These are phyloP conservation scores for Cutaneotrichosporon spelunceum DNA, from an alignment of 1,284 basidiomycete species.

Conservation along the genomic window DNA sequence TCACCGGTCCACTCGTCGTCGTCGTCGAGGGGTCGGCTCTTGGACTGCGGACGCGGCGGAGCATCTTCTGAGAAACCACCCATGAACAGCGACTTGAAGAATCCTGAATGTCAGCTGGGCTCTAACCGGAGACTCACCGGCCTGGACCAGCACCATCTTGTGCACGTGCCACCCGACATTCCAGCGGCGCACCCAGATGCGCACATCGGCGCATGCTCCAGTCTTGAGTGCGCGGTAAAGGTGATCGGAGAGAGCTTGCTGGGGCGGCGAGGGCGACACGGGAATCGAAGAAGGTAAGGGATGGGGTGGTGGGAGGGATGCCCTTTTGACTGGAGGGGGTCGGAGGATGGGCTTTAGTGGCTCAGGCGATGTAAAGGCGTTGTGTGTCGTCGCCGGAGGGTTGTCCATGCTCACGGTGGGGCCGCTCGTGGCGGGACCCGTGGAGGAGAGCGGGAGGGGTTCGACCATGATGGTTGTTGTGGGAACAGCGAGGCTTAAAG, in stretches of 20 bases:
- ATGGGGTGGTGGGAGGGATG: constrained; percentile 8
- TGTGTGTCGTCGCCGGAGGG: background rate
- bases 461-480: background rate
- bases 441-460: background rate
- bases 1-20: constrained; percentile 43
- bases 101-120: constrained; percentile 57
- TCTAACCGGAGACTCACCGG: constrained; percentile 56
- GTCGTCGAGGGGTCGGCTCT: constrained; percentile 14
- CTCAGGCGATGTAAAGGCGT: background rate
- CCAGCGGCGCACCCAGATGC: constrained; percentile 70
- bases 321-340: constrained; percentile 19
- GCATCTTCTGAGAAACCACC: constrained; percentile 65
- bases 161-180: constrained; percentile 71
- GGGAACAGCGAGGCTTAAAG: background rate
- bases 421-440: background rate
- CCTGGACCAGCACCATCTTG: constrained; percentile 77
- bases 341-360: constrained; percentile 9
- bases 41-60: constrained; percentile 22
- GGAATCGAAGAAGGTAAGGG: constrained; percentile 17
- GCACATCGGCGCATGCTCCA: constrained; percentile 70
- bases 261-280: constrained; percentile 27
- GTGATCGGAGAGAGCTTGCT: constrained; percentile 54
- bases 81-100: constrained; percentile 78
- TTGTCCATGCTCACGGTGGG: background rate
- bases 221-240: constrained; percentile 70